Evolutionary conservation across 192 early-diverging fungal species (phyloP).

Genomic region (Coemansia sp.): DNA sequence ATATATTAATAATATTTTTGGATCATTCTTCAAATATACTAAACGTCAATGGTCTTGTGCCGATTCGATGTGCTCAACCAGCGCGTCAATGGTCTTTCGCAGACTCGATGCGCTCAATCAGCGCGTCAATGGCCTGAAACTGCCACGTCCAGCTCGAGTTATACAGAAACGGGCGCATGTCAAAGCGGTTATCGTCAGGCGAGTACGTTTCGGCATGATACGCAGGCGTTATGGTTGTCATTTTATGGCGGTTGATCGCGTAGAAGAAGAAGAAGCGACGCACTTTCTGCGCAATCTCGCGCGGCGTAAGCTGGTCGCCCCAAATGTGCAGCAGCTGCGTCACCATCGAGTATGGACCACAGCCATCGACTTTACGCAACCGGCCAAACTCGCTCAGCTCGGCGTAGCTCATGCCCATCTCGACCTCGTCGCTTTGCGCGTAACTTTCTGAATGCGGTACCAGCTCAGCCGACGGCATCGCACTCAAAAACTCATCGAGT

Average conservation of each 20-base stretch:
- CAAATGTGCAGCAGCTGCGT: conserved; percentile 80
- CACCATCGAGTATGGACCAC: conserved; percentile 96
- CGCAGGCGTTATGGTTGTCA: conserved; percentile 92
- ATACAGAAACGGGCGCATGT: conserved; percentile 95
- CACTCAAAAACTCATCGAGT: conserved; percentile 74
- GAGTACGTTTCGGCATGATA: conserved; percentile 95
- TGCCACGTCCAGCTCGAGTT: conserved; percentile 92
- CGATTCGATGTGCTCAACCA: conserved; percentile 36
- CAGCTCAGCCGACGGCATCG: conserved; percentile 92
- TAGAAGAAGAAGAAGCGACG: conserved; percentile 97
- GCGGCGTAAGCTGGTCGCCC: conserved; percentile 40
- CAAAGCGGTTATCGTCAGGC: conserved; percentile 98
- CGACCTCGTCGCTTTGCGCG: conserved; percentile 87
- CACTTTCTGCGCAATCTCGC: conserved; percentile 84
- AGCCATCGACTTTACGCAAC: conserved; percentile 81
- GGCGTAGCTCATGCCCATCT: conserved; percentile 98
- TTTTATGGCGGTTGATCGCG: conserved; percentile 98
- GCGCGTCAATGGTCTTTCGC: conserved; percentile 41
- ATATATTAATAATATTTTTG: too few species aligned
- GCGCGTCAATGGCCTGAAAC: conserved; percentile 80
- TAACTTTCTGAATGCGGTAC: conserved; percentile 85
- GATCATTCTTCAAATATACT: too few species aligned
- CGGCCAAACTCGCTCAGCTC: conserved; percentile 90
- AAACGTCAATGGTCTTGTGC: too few species aligned
- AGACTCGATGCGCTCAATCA: conserved; percentile 35